These are phyloP conservation scores for Entomophthora muscae DNA, from an alignment of 371 early-diverging fungal species.

Conservation along the genomic window DNA sequence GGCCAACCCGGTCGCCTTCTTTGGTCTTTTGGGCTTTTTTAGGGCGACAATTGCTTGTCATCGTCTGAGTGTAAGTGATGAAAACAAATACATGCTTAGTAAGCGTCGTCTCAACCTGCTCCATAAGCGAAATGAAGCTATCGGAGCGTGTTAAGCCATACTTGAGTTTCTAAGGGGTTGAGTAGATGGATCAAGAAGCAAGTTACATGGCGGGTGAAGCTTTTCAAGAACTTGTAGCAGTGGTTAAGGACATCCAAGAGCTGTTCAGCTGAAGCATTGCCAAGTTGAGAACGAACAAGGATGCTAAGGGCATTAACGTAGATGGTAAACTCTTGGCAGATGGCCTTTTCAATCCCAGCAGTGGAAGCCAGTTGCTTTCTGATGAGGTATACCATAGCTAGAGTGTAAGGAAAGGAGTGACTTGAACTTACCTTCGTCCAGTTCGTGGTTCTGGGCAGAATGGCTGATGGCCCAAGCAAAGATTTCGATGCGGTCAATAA, in stretches of 20 bases:
- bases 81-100: neutral
- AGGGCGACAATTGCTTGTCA: neutral
- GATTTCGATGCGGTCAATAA: neutral
- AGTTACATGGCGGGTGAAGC: neutral
- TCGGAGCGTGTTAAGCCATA: neutral
- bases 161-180: neutral
- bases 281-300: neutral
- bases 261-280: neutral
- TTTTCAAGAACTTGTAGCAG: neutral
- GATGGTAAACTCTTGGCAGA: neutral
- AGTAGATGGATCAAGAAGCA: neutral
- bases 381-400: neutral
- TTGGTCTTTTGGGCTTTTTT: neutral
- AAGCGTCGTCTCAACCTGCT: neutral
- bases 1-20: neutral
- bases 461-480: neutral
- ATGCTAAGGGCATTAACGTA: neutral
- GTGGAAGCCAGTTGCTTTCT: neutral
- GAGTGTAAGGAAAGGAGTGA: neutral
- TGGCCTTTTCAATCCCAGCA: neutral
- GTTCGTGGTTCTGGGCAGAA: neutral
- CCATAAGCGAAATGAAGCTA: neutral
- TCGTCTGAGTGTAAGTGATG: neutral
- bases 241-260: slow-evolving; percentile 1
- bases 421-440: neutral